Evolutionary conservation across 2,329 filamentous ascomycete genomes (phyloP), one percentile per base, ranked within the genome.

Genomic region (Elsinoe australis): DNA sequence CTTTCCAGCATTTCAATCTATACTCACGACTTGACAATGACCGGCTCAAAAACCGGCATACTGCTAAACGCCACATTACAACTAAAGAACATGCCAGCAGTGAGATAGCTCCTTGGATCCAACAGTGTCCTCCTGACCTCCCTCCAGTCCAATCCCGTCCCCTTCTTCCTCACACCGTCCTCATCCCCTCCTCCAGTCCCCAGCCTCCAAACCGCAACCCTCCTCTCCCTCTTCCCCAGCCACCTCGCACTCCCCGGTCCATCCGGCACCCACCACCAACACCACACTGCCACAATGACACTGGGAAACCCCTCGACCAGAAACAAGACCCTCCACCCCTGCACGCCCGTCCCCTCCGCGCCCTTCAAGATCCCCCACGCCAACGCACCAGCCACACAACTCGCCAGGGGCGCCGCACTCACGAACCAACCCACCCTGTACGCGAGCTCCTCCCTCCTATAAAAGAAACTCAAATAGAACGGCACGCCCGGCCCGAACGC

Each of bases 11-110:
- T n/a, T n/a, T n/a, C n/a, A n/a, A n/a, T n/a, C n/a, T n/a, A n/a
- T n/a, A 58, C 63, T 49, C 57, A 71, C 60, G 82, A 77, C 51
- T 73, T 71, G 38, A 94, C 75, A 53, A 94, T 87, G 3, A 47
- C 22, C 7, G 52, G 52, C 10, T 48, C 47, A 18, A 94, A 94
- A 41, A 92, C 85, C 2, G 88, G 88, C 61, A 94, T 80, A 17
- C 85, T 90, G 59, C 81, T 82, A 69, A 94, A 95, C 9, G 87
- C 84, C 62, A 94, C 83, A 65, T 95, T 94, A 60, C 84, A 81
- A 64, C 83, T 79, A 70, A 94, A 88, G 71, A 94, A 86, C 78
- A 94, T 94, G 56, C 71, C 70, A 1, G 87, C 83, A 3, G 85
- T 85, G 33, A 90, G 71, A 68, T 86, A 90, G 50, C 78, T 78